Percentiles rank a stretch among this genome's conserved stretches.
These are phyloP conservation scores for Sideroxylon spinosum DNA, from an alignment of 179 eudicot species.

Conservation along the genomic window DNA sequence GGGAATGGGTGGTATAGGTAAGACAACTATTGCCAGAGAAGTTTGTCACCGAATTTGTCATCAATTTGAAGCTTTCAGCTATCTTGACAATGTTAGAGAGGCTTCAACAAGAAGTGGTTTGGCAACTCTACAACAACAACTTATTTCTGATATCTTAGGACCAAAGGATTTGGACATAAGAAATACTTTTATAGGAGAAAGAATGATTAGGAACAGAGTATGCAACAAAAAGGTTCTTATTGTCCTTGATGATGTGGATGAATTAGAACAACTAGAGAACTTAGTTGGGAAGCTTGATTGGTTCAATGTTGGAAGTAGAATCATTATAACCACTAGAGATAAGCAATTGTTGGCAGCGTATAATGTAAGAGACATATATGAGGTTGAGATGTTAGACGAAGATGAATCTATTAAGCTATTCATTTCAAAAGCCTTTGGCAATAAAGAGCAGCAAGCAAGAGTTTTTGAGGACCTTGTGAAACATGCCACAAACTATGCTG, in stretches of 20 bases:
- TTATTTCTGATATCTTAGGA: background rate
- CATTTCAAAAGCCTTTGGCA: background rate
- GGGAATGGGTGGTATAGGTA: slow-evolving; percentile 20
- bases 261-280: background rate
- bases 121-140: slow-evolving; percentile 12
- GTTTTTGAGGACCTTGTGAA: background rate
- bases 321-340: slow-evolving; percentile 21
- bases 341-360: background rate
- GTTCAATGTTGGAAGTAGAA: slow-evolving; percentile 17
- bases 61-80: slow-evolving; percentile 10
- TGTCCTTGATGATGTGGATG: slow-evolving; percentile 19
- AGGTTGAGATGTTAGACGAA: background rate
- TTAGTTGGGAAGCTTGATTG: background rate
- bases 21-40: slow-evolving; percentile 9
- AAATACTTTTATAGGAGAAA: background rate
- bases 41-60: background rate
- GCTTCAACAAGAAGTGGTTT: background rate
- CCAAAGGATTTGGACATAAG: background rate
- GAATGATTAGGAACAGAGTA: background rate
- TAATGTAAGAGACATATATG: background rate
- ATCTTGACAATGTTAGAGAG: slow-evolving; percentile 9
- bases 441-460: background rate
- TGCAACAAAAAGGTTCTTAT: slow-evolving; percentile 8
- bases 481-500: background rate
- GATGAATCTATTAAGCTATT: slow-evolving; percentile 3